phyloP scores from a whole-genome alignment of 176 grass and related monocot genomes.

The barley (Hordeum vulgare) region MorexV3_pseudomolecules_assembly NC_058524.1:155483088-155483587 shows the following conservation, averaged over 20 bases:
- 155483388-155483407: slow-evolving; percentile 87
- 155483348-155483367: slow-evolving; percentile 91
- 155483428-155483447: slow-evolving; percentile 96
- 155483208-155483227: slow-evolving; percentile 70
- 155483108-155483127: not conserved
- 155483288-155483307: slow-evolving; percentile 92
- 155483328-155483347: slow-evolving; percentile 92
- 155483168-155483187: not conserved
- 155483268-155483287: slow-evolving; percentile 83
- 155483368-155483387: slow-evolving; percentile 91
- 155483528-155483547: slow-evolving; percentile 46
- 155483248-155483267: slow-evolving; percentile 71
- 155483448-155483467: slow-evolving; percentile 67
- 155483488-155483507: not conserved
- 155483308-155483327: slow-evolving; percentile 94
- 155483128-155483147: not conserved
- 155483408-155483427: slow-evolving; percentile 86
- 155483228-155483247: slow-evolving; percentile 52
- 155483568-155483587: slow-evolving; percentile 95
- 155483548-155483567: slow-evolving; percentile 86
- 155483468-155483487: not conserved
- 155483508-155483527: not conserved
- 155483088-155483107: not conserved
- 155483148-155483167: not conserved
- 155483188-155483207: slow-evolving; percentile 24